Base-by-base conservation (phyloP, 495 filamentous ascomycete species). In the Hyaloscypha bicolor region DNA sequence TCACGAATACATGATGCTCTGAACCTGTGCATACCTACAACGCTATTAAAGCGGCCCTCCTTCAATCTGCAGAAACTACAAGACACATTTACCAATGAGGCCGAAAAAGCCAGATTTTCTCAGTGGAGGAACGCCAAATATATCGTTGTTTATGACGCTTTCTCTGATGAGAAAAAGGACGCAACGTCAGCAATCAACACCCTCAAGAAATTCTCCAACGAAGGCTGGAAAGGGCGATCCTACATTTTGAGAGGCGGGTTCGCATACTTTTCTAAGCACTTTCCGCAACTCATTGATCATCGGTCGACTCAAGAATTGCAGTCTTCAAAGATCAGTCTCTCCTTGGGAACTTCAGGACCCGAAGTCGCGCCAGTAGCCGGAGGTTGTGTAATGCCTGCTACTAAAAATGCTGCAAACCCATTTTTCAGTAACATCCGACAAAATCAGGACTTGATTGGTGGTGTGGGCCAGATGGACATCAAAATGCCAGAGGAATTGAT, bases 351-450 rank as follows among this genome's bases (percentile, higher is more conserved):
- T 4, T 76, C 79, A 35, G 76, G 82, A 22, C 81, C 87, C 22
- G 85, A 82, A 48, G 81, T 88, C 51, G 88, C 91, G 1, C 92
- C 92, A 21, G 89, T 97, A 14, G 89, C 90, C 66, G 94, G 94
- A 56, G 96, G 95, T 1, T 97, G 96, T 72, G 83, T 87, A 64
- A 84, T 99, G 74, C 95, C 95, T 16, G 81, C 83, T 29, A 82
- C 84, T 25, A 83, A 89, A 63, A 80, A 81, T 64, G 84, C 87
- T 2, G 83, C 86, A 16, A 97, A 96, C 72, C 94, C 96, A 0
- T 98, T 99, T 77, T 99, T 98, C 78, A 86, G 87, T 64, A 97
- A 97, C 68, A 98, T 99, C 71, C 86, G 96, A 32, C 95, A 98
- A 77, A 96, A 99, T 68, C 95, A 97, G 87, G 95, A 99, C 74